phyloP scores from a whole-genome alignment of 2,329 filamentous ascomycete genomes.

The Stemphylium vesicarium region DNA sequence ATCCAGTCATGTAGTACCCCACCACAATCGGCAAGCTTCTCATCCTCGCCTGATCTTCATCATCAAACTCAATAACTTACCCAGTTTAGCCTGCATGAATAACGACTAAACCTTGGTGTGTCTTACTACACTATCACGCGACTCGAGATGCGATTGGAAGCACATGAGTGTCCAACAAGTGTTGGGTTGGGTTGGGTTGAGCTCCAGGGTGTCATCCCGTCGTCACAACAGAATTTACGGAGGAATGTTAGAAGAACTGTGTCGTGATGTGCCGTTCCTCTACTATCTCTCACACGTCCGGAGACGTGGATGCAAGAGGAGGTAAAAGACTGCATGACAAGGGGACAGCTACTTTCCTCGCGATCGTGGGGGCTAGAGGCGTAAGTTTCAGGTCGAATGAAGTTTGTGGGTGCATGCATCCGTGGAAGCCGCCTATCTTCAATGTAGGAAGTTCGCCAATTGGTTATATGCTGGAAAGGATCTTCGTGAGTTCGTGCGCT shows the following conservation, averaged over 20 bases:
- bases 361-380: slow-evolving; percentile 1
- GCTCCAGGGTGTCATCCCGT: background rate
- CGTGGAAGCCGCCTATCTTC: too few species aligned
- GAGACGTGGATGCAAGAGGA: background rate
- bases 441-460: too few species aligned
- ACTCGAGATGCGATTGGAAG: background rate
- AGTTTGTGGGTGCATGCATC: too few species aligned
- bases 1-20: too few species aligned
- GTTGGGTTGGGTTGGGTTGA: background rate
- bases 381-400: background rate
- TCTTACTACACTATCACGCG: background rate
- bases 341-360: background rate
- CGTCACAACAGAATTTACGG: background rate
- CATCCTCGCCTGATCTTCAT: background rate
- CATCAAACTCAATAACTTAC: background rate
- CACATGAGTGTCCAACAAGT: background rate
- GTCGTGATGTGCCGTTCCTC: too few species aligned
- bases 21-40: background rate
- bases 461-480: too few species aligned
- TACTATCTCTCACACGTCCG: too few species aligned
- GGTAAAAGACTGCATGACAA: background rate
- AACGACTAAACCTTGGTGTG: background rate
- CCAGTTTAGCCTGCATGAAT: background rate
- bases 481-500: too few species aligned
- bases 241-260: too few species aligned